Evolutionary conservation across 768 basidiomycete genomes (phyloP).

Genomic region (Hygrophoropsis aurantiaca): DNA sequence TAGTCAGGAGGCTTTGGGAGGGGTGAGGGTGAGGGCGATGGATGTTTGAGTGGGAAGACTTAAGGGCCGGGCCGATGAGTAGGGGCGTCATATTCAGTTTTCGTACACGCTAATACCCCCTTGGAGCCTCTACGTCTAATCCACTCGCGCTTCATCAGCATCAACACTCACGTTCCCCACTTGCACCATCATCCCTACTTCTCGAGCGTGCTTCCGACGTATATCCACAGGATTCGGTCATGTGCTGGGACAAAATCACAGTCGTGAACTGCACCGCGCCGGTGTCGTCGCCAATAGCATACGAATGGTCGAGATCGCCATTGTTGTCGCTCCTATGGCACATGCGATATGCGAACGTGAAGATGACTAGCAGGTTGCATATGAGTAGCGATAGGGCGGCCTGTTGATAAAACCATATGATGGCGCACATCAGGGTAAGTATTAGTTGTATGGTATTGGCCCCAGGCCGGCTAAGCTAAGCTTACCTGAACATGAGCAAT

Average conservation of each 20-base stretch:
- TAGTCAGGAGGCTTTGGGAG: slow-evolving; percentile 10
- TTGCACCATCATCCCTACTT: no score
- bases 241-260: slow-evolving; percentile 6
- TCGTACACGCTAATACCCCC: no score
- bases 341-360: slow-evolving; percentile 11
- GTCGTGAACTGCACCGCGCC: slow-evolving; percentile 16
- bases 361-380: slow-evolving; percentile 18
- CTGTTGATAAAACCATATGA: slow-evolving; percentile 6
- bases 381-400: slow-evolving; percentile 17
- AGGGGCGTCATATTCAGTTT: no score
- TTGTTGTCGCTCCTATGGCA: slow-evolving; percentile 6
- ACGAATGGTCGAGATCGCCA: neutral
- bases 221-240: no score
- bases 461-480: no score
- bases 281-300: neutral
- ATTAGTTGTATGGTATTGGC: no score
- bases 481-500: slow-evolving; percentile 23
- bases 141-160: no score
- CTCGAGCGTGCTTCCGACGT: no score
- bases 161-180: no score
- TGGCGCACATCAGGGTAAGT: no score
- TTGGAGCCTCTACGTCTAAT: no score
- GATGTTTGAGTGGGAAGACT: slow-evolving; percentile 32
- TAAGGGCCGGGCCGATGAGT: neutral
- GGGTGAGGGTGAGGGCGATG: slow-evolving; percentile 26